These are phyloP conservation scores for Arthrobotrys entomopaga DNA, from an alignment of 2,329 filamentous ascomycete species.

Conservation along the genomic window DNA sequence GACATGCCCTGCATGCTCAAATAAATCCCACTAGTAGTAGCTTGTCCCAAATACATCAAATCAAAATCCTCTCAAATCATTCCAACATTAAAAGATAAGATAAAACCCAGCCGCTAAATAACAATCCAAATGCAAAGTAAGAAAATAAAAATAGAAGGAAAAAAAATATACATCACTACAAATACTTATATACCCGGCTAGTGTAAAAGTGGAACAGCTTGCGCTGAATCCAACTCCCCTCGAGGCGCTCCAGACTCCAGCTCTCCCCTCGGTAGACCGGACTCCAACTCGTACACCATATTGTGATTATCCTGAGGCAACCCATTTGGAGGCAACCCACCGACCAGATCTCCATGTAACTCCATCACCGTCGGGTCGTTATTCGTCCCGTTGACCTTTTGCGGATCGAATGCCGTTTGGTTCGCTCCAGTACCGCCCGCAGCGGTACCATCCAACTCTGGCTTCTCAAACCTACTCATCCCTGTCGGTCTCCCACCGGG, in stretches of 20 bases:
- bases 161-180: too few relatives aligned
- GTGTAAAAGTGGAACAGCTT: too few relatives aligned
- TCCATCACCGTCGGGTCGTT: slow-evolving; percentile 11
- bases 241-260: not conserved
- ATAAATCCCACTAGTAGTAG: too few relatives aligned
- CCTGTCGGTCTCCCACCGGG: not conserved
- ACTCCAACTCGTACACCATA: slow-evolving; percentile 36
- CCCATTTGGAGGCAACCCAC: not conserved
- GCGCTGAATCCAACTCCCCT: not conserved
- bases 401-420: slow-evolving; percentile 12
- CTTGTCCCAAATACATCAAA: too few relatives aligned
- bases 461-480: slow-evolving; percentile 45
- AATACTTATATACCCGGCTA: too few relatives aligned
- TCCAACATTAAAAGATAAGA: too few relatives aligned
- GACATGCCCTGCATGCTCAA: too few relatives aligned
- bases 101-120: too few relatives aligned
- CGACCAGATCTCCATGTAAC: slow-evolving; percentile 13
- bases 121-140: too few relatives aligned
- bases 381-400: slow-evolving; percentile 1
- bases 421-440: not conserved
- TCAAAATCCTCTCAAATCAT: too few relatives aligned
- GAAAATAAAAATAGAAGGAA: too few relatives aligned
- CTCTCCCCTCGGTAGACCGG: slow-evolving; percentile 16
- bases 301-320: not conserved
- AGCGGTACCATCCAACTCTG: slow-evolving; percentile 31